Evolutionary conservation across 1,284 basidiomycete genomes (phyloP).

Genomic region (Cutaneotrichosporon dermatis): DNA sequence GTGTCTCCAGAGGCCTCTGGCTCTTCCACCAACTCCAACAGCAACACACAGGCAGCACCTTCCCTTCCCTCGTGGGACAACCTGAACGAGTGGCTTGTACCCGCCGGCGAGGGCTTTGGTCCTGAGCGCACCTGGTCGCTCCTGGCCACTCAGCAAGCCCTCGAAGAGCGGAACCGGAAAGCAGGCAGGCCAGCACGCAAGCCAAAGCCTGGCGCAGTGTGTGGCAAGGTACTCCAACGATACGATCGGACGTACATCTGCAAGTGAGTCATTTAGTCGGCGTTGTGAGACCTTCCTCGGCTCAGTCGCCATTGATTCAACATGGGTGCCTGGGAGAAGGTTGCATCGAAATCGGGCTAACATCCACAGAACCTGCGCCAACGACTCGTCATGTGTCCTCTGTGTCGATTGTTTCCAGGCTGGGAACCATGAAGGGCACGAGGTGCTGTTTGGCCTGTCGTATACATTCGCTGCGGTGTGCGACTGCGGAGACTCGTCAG

Average conservation of each 20-base stretch:
- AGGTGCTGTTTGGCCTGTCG: constrained; percentile 83
- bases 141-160: constrained; percentile 17
- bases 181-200: constrained; percentile 18
- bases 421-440: constrained; percentile 76
- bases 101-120: constrained; percentile 12
- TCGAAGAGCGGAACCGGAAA: constrained; percentile 18
- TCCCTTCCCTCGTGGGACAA: constrained; percentile 17
- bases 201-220: constrained; percentile 28
- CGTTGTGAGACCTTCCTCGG: neutral
- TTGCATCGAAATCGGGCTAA: neutral
- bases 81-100: constrained; percentile 22
- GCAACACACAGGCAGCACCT: neutral
- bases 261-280: constrained; percentile 61
- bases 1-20: neutral
- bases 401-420: constrained; percentile 83
- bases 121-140: constrained; percentile 19
- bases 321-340: neutral
- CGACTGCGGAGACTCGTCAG: constrained; percentile 85
- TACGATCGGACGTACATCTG: constrained; percentile 77
- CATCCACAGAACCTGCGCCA: constrained; percentile 68
- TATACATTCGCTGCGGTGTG: constrained; percentile 87
- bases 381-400: constrained; percentile 81
- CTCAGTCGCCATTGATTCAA: neutral
- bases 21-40: neutral
- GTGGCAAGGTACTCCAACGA: constrained; percentile 40